Evolutionary conservation across 1,284 basidiomycete species (phyloP).

Genomic region (Coriolopsis trogii): DNA sequence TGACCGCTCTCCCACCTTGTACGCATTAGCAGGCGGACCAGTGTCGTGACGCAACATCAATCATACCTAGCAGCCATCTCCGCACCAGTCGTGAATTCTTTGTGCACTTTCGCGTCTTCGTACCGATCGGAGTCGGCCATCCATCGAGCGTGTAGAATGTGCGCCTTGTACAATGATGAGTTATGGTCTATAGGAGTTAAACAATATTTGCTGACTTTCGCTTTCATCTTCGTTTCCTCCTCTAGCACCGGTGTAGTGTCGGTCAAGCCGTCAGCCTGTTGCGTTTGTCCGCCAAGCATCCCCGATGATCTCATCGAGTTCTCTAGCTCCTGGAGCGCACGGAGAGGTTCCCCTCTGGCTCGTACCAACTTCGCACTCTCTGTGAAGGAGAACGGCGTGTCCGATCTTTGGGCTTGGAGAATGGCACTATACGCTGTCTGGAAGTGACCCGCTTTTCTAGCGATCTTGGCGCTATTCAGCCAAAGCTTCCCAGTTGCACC

Average conservation of each 20-base stretch:
- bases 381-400: constrained; percentile 83
- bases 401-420: constrained; percentile 84
- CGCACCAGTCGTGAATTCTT: constrained; percentile 60
- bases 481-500: constrained; percentile 82
- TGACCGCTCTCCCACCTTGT: constrained; percentile 85
- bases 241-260: constrained; percentile 35
- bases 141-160: constrained; percentile 90
- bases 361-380: constrained; percentile 91
- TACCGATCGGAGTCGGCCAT: constrained; percentile 90
- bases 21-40: constrained; percentile 11
- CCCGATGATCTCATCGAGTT: constrained; percentile 58
- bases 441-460: constrained; percentile 92
- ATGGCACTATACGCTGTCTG: constrained; percentile 98
- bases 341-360: constrained; percentile 80
- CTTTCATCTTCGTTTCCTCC: constrained; percentile 54
- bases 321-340: constrained; percentile 89
- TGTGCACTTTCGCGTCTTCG: constrained; percentile 67
- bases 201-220: too few relatives aligned
- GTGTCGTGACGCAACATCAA: background rate
- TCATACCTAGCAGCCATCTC: constrained; percentile 59
- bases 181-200: too few relatives aligned
- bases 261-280: constrained; percentile 2
- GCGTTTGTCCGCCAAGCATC: constrained; percentile 1
- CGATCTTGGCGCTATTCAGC: constrained; percentile 94
- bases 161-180: too few relatives aligned